Percentiles rank a stretch among this genome's conserved stretches.
phyloP scores from a whole-genome alignment of 2,329 filamentous ascomycete species.

The Aschersonia sp. region DNA sequence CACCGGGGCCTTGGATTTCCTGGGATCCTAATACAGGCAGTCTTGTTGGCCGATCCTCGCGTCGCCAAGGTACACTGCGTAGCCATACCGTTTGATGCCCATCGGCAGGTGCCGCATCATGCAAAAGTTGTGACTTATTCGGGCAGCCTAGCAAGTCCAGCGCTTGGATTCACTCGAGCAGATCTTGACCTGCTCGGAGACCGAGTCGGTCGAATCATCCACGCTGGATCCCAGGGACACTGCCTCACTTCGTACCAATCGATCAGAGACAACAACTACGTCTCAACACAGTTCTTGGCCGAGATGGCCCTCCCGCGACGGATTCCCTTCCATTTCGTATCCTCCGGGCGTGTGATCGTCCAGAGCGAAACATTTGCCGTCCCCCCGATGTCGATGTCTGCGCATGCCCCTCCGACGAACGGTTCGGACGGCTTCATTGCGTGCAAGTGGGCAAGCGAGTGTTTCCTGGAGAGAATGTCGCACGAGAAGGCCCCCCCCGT shows the following conservation, averaged over 20 bases:
- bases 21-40: not conserved
- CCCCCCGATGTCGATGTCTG: not conserved
- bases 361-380: not conserved
- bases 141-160: constrained; percentile 1
- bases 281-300: constrained; percentile 12
- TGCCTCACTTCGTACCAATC: constrained; percentile 16
- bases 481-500: constrained; percentile 1
- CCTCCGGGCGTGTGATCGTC: constrained; percentile 11
- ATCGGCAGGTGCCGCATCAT: not conserved
- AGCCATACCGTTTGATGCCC: not conserved
- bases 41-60: not conserved
- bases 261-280: constrained; percentile 13
- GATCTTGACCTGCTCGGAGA: constrained; percentile 1
- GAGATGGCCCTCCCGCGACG: constrained; percentile 8
- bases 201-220: constrained; percentile 31
- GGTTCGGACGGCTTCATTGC: constrained; percentile 15
- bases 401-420: constrained; percentile 4
- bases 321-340: constrained; percentile 20
- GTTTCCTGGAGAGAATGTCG: constrained; percentile 11
- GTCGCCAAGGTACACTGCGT: not conserved
- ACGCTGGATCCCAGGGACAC: constrained; percentile 21
- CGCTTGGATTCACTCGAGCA: constrained; percentile 1
- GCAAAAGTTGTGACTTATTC: constrained; percentile 1
- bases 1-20: not conserved
- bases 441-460: constrained; percentile 18